Conservation (phyloP, 2,329 filamentous ascomycete genomes). For the Claviceps arundinis region DNA sequence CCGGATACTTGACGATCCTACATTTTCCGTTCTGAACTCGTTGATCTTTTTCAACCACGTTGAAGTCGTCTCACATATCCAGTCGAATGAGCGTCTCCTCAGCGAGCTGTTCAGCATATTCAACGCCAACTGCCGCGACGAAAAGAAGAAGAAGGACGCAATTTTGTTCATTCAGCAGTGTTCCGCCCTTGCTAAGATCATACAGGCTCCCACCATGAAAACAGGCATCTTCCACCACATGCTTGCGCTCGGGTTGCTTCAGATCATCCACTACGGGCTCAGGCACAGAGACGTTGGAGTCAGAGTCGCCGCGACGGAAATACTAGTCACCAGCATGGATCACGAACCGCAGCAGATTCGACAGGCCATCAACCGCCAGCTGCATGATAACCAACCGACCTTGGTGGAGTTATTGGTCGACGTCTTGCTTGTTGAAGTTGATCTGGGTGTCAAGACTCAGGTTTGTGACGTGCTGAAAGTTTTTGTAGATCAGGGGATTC, state of each 20-base stretch:
- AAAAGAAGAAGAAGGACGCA: constrained; percentile 76
- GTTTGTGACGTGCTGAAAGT: constrained; percentile 93
- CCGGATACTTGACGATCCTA: constrained; percentile 90
- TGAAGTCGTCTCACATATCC: constrained; percentile 92
- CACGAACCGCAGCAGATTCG: constrained; percentile 93
- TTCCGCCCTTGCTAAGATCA: constrained; percentile 83
- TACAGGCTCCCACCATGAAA: constrained; percentile 63
- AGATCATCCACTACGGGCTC: constrained; percentile 84
- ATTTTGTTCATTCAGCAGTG: constrained; percentile 96
- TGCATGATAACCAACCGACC: constrained; percentile 73
- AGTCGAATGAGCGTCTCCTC: constrained; percentile 64
- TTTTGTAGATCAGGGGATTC: constrained; percentile 59
- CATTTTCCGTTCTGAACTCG: constrained; percentile 93
- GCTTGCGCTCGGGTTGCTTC: constrained; percentile 71
- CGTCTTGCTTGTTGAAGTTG: constrained; percentile 76
- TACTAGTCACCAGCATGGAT: constrained; percentile 86
- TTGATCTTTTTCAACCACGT: constrained; percentile 99
- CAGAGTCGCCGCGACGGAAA: constrained; percentile 84
- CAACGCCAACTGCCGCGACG: constrained; percentile 46
- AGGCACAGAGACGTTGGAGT: constrained; percentile 74
- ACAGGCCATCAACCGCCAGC: constrained; percentile 81
- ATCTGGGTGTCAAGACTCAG: constrained; percentile 89
- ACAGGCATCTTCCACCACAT: constrained; percentile 81
- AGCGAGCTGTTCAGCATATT: constrained; percentile 84
- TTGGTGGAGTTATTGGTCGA: constrained; percentile 90